Percentiles rank a stretch among this genome's conserved stretches.
Evolutionary conservation across 106 monocot species (phyloP).

Genomic region (Dioscorea zingiberensis): DNA sequence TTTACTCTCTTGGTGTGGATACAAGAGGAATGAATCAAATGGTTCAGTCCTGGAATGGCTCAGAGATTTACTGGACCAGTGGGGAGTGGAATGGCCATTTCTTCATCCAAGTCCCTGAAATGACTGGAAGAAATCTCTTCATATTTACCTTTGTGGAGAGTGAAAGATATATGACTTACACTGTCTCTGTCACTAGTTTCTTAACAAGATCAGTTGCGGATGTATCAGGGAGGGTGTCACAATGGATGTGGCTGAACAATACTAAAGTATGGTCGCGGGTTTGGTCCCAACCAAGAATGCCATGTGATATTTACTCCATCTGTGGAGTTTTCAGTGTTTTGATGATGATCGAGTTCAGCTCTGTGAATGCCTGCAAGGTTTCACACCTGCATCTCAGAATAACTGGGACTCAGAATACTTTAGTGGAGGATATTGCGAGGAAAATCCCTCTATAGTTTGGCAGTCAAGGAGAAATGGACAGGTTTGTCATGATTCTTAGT

Average conservation of each 20-base stretch:
- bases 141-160: background rate
- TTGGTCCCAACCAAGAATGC: slow-evolving; percentile 18
- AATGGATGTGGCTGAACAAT: background rate
- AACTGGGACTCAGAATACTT: slow-evolving; percentile 5
- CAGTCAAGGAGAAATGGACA: no score
- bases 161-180: slow-evolving; percentile 17
- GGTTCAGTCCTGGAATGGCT: background rate
- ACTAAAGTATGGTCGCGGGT: slow-evolving; percentile 4
- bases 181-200: background rate
- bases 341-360: background rate
- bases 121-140: slow-evolving; percentile 5
- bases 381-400: background rate
- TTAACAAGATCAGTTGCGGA: slow-evolving; percentile 4
- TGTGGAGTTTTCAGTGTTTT: slow-evolving; percentile 22
- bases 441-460: no score
- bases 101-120: slow-evolving; percentile 18
- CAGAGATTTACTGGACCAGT: slow-evolving; percentile 31
- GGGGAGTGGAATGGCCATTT: slow-evolving; percentile 39
- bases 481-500: no score
- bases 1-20: slow-evolving; percentile 31
- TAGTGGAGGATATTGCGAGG: slow-evolving; percentile 9
- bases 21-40: slow-evolving; percentile 32
- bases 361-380: slow-evolving; percentile 15
- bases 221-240: slow-evolving; percentile 3
- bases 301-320: slow-evolving; percentile 9